A percentile compares a stretch with the other conserved stretches of the same genome.
phyloP scores from a whole-genome alignment of 306 rosid genomes.

The Inga leiocalycina region DNA sequence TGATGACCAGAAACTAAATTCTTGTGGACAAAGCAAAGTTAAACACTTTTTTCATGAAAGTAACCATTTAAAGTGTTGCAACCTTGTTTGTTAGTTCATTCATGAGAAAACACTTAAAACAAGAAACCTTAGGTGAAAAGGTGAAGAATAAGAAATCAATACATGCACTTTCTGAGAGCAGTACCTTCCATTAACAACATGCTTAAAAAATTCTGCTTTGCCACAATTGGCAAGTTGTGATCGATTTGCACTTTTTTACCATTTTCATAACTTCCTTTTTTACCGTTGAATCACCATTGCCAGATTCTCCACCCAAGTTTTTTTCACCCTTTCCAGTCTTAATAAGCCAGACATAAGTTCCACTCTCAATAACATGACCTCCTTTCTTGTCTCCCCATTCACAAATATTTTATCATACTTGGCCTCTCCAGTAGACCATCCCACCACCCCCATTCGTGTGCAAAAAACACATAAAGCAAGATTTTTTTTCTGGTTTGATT shows the following conservation, averaged over 20 bases:
- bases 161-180: background rate
- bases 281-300: constrained; percentile 17
- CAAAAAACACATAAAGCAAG: background rate
- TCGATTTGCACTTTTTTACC: background rate
- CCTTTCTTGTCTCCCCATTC: constrained; percentile 54
- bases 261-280: background rate
- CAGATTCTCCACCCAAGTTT: constrained; percentile 36
- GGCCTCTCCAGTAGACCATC: constrained; percentile 42
- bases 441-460: background rate
- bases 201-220: background rate
- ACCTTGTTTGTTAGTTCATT: background rate
- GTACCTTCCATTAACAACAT: background rate
- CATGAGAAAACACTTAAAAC: background rate
- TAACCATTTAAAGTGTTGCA: background rate
- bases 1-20: background rate
- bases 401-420: constrained; percentile 33
- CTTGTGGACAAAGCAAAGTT: background rate
- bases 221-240: background rate
- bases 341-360: constrained; percentile 32
- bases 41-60: background rate
- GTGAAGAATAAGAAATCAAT: background rate
- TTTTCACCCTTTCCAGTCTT: background rate
- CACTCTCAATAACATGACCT: constrained; percentile 22
- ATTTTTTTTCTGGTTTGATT: background rate
- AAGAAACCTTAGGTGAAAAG: background rate